These are phyloP conservation scores for Andrographis paniculata DNA, from an alignment of 305 asterid species.

Conservation along the genomic window DNA sequence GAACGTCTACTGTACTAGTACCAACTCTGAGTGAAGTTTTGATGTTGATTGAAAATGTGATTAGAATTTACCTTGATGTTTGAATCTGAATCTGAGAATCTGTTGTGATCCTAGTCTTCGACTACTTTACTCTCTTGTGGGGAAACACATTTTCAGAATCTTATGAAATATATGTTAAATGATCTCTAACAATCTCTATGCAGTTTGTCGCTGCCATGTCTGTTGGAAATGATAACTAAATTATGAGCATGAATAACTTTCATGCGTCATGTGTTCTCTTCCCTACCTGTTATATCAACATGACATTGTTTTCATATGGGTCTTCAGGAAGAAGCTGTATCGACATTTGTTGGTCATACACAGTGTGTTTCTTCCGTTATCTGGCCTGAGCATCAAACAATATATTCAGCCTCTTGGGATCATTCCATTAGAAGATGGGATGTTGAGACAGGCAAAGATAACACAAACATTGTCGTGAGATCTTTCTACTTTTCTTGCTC, in stretches of 20 bases:
- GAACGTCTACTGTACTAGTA: background rate
- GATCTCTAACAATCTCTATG: background rate
- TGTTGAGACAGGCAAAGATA: slow-evolving; percentile 73
- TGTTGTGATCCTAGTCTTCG: background rate
- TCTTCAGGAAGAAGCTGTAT: slow-evolving; percentile 69
- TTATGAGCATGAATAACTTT: no score
- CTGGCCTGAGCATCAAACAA: slow-evolving; percentile 64
- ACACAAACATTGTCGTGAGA: slow-evolving; percentile 52
- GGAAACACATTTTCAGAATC: no score
- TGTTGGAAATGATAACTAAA: no score
- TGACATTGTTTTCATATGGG: slow-evolving; percentile 16
- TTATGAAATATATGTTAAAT: no score
- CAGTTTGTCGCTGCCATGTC: background rate
- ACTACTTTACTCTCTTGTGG: no score
- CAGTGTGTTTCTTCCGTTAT: slow-evolving; percentile 78
- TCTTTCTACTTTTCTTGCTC: background rate
- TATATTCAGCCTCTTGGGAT: slow-evolving; percentile 94
- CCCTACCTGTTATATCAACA: slow-evolving; percentile 3
- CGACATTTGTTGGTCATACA: slow-evolving; percentile 81
- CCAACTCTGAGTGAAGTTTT: background rate
- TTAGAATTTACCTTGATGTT: background rate
- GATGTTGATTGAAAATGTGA: no score
- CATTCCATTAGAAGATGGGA: slow-evolving; percentile 94
- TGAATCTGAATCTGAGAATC: background rate
- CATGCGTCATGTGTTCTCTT: background rate